Evolutionary conservation across 2,329 filamentous ascomycete genomes (phyloP).

Genomic region (Cytospora piceicola): DNA sequence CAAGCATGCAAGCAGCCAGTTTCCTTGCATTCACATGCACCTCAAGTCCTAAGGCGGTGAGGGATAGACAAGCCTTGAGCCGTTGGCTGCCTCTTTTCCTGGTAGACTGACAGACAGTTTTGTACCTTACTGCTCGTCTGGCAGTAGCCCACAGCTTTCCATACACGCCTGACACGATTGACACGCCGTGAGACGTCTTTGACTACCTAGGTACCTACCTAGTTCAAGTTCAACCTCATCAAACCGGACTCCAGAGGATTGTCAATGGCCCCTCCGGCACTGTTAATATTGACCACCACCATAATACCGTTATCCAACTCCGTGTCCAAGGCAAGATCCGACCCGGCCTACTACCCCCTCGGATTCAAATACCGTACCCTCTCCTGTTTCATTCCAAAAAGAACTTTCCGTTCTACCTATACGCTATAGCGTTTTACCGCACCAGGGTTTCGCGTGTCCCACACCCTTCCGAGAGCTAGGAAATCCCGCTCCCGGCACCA

Average conservation of each 20-base stretch:
- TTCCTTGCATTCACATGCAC: conserved; percentile 35
- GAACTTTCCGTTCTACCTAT: not conserved
- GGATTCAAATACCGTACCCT: not conserved
- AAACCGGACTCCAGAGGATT: conserved; percentile 22
- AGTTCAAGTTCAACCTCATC: conserved; percentile 7
- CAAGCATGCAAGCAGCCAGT: conserved; percentile 22
- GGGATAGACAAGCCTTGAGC: conserved; percentile 39
- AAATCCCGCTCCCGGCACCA: conserved; percentile 20
- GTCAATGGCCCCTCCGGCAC: conserved; percentile 13
- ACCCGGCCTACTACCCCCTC: conserved; percentile 9
- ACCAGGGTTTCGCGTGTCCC: conserved; percentile 13
- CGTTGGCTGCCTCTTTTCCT: conserved; percentile 41
- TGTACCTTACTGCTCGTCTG: conserved; percentile 28
- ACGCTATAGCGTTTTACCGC: conserved; percentile 5
- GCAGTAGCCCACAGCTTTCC: conserved; percentile 17
- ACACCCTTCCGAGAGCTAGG: not conserved
- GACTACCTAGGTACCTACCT: too few species aligned
- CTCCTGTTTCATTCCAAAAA: conserved; percentile 13
- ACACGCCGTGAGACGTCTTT: conserved; percentile 20
- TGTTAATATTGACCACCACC: conserved; percentile 4
- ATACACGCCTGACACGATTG: not conserved
- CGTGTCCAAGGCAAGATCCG: conserved; percentile 6
- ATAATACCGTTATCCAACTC: conserved; percentile 1
- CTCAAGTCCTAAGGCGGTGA: conserved; percentile 39
- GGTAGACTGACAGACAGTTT: conserved; percentile 25